Conservation (phyloP, 2,329 filamentous ascomycete species). For the Penicillium psychrosexuale region DNA sequence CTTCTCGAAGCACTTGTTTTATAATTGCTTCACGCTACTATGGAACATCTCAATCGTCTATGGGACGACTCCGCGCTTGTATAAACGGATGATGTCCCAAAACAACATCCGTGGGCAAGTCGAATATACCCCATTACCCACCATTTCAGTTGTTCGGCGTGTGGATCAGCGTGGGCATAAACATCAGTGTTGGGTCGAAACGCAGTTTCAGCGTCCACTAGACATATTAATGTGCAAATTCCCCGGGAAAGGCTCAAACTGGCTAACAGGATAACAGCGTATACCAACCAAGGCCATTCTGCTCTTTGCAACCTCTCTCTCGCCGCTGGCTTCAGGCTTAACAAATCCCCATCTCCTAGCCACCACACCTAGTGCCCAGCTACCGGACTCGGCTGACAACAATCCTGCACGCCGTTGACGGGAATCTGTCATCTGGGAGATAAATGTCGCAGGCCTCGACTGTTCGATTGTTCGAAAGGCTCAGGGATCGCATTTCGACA, state of each 20-base stretch:
- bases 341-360: background rate
- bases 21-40: background rate
- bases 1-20: background rate
- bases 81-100: background rate
- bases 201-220: background rate
- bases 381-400: background rate
- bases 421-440: background rate
- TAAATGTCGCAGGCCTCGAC: conserved; percentile 5
- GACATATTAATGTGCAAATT: background rate
- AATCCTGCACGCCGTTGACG: background rate
- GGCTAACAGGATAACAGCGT: background rate
- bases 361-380: background rate
- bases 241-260: background rate
- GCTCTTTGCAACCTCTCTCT: background rate
- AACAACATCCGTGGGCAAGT: background rate
- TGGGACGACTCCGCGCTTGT: background rate
- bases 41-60: background rate
- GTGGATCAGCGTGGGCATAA: background rate
- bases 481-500: background rate
- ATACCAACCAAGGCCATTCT: background rate
- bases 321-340: background rate
- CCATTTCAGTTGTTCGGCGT: background rate
- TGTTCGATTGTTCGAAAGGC: background rate
- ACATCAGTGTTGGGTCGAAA: background rate
- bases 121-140: background rate